Evolutionary conservation across 2,329 filamentous ascomycete species (phyloP), one percentile per base, ranked within the genome.

Genomic region (Pseudogymnoascus sp.): DNA sequence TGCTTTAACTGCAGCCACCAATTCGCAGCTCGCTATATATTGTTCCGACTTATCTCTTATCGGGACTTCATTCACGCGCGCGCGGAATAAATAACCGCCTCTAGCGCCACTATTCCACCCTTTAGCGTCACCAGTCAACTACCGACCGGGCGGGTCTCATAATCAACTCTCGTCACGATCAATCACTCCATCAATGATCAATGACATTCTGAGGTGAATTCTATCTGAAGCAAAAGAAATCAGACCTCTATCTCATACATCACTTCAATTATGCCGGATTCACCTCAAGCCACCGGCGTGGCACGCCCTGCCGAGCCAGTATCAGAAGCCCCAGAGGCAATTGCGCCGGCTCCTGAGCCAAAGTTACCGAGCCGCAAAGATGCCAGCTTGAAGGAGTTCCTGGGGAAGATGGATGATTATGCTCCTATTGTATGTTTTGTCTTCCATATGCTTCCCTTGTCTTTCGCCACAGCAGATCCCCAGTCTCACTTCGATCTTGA

Each of bases 381-480:
- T 77, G 88, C 89, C 18, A 96, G 90, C 40, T 79, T 99, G 68
- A 89, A 93, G 73, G 93, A 97, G 76, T 97, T 99, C 73, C 77
- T 99, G 16, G 84, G 84, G 67, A 97, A 96, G 81, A 97, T 99
- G 89, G 95, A 99, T 74, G 95, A 99, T 72, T 97, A 95, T 77
- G 92, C 95, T 65, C 95, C 95, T 10, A 96, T 99, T 72, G 93
- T 97, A 83, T 68, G 89, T 79, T 56, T 62, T n/a, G 25, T 8
- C 23, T 11, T 61, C 60, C 59, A 60, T 38, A 12, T 46, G 28
- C 12, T 10, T 38, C 18, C 10, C 50, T 40, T 4, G 36, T 44
- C 21, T 16, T 37, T 18, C 5, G 18, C 59, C 25, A 10, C 37
- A 18, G 7, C 28, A 5, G 28, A 14, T 56, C 4, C 28, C 28